phyloP scores from a whole-genome alignment of 148 eudicot species.

The Agrostemma githago region DNA sequence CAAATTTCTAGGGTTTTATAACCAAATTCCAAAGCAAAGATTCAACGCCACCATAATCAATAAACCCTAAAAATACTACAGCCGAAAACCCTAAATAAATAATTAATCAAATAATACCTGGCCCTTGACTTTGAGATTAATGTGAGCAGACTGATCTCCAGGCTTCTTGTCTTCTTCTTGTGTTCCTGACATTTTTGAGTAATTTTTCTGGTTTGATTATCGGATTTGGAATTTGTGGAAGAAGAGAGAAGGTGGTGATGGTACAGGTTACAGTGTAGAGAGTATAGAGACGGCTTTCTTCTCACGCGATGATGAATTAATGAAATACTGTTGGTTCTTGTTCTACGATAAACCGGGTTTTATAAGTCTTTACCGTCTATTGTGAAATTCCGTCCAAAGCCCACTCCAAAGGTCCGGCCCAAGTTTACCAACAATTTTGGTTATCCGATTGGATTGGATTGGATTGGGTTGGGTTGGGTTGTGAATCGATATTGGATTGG shows the following conservation, averaged over 20 bases:
- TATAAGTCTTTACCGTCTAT: too few relatives aligned
- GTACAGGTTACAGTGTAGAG: too few relatives aligned
- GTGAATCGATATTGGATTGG: too few relatives aligned
- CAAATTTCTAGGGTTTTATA: neutral
- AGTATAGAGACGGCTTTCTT: neutral
- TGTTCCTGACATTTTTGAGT: constrained; percentile 7
- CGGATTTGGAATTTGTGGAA: neutral
- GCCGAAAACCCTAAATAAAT: neutral
- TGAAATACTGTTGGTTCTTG: too few relatives aligned
- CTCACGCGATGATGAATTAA: too few relatives aligned
- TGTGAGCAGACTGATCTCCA: constrained; percentile 39
- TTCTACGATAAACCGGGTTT: too few relatives aligned
- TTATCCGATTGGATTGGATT: too few relatives aligned
- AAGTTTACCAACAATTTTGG: too few relatives aligned
- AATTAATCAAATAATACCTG: constrained; percentile 23
- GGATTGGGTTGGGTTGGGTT: too few relatives aligned
- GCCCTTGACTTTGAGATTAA: constrained; percentile 49
- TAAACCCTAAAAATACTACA: neutral
- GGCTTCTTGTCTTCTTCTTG: constrained; percentile 33
- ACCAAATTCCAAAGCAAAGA: neutral
- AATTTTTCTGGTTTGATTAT: neutral
- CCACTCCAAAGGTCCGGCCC: too few relatives aligned
- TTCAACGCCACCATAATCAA: neutral
- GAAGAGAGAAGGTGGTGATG: neutral
- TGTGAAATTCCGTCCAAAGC: too few relatives aligned